Evolutionary conservation across 177 flowering plant genomes (phyloP), one percentile per base, ranked within the genome.

Genomic region (Vitis hybrid): DNA sequence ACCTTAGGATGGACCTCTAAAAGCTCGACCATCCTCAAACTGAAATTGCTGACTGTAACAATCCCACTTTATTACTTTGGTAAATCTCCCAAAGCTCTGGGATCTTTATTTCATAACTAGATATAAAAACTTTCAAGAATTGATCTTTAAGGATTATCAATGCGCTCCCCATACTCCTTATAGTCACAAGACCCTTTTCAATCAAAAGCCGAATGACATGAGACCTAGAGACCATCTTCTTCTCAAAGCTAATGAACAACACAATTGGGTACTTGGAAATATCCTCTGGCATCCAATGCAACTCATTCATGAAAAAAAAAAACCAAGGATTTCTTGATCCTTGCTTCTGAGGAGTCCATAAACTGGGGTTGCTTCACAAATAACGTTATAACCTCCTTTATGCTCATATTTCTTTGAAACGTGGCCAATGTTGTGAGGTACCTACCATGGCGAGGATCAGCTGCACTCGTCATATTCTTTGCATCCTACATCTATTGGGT

Each of bases 1-100:
- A 94, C 88, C 85, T 82, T 22, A 22, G 26, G 26, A 22, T 22
- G 26, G 26, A 22, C 26, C 2, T 22, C 26, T 22, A 22, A 22
- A 22, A 22, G 2, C 26, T 22, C 2, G 0, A 2, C 2, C 2
- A 2, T 22, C 26, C 26, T 22, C 2, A 22, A 22, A 33, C 39
- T 33, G 39, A 33, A 33, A 33, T 5, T 33, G 39, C 6, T 33
- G 0, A 33, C 39, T 33, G 6, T 33, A 5, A 5, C 39, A 33
- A 33, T 33, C 39, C 39, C 39, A 33, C 64, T 61, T 26, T 21
- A 11, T 22, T 48, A 11, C n/a, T 45, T 45, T 51, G 11, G 31
- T 64, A 64, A 55, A 64, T 19, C 19, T 64, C 56, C 0, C 16
- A 13, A 1, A 64, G 18, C 56, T 51, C 56, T 9, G 48, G 67